Evolutionary conservation across 1,139 yeast species (phyloP).

Genomic region (Yamadazyma sp.): DNA sequence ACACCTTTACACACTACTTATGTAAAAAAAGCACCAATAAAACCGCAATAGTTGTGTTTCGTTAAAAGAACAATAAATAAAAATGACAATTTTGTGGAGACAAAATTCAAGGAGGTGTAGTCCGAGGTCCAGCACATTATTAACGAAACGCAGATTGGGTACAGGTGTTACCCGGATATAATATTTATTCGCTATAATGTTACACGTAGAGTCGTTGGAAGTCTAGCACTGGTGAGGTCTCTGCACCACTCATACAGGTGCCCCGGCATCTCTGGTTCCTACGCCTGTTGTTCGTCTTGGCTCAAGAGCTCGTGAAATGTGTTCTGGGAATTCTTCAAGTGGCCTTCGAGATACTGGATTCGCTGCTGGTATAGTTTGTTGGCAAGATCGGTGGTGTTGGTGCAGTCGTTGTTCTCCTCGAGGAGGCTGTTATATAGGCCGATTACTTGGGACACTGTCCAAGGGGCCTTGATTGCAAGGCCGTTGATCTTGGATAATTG

Average conservation of each 20-base stretch:
- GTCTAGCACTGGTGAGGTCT: no score
- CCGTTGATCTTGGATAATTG: constrained; percentile 19
- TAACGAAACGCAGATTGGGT: background rate
- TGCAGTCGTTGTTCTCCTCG: constrained; percentile 17
- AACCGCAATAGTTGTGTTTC: no score
- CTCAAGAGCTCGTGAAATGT: constrained; percentile 10
- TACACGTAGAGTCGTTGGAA: background rate
- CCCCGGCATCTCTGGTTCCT: background rate
- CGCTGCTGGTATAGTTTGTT: constrained; percentile 22
- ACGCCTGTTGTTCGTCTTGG: background rate
- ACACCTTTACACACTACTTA: no score
- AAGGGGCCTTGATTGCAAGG: constrained; percentile 13
- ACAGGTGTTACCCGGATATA: background rate
- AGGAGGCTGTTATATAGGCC: constrained; percentile 20
- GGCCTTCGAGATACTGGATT: constrained; percentile 18
- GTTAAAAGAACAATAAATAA: background rate
- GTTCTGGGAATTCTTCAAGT: constrained; percentile 13
- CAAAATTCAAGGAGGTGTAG: background rate
- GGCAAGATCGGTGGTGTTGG: constrained; percentile 27
- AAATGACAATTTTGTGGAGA: constrained; percentile 3
- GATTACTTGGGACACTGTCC: constrained; percentile 16
- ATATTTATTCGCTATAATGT: background rate
- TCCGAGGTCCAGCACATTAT: constrained; percentile 2
- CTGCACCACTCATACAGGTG: no score
- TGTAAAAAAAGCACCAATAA: background rate